Evolutionary conservation across 2,329 filamentous ascomycete species (phyloP).

Genomic region (Fusarium irregulare): DNA sequence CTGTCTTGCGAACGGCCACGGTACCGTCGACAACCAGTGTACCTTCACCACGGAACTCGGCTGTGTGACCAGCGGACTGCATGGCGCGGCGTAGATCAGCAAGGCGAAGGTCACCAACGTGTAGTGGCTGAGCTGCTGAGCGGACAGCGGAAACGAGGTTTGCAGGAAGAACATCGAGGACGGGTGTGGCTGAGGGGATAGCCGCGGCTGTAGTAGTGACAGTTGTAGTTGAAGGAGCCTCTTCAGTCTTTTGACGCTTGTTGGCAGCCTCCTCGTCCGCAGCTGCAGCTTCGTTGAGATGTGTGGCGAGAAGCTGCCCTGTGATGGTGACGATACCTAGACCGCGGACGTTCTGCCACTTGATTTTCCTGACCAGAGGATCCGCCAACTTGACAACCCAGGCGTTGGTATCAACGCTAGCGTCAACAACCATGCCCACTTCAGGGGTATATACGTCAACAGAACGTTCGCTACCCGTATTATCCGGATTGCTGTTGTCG

Average conservation of each 20-base stretch:
- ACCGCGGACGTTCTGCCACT: conserved; percentile 94
- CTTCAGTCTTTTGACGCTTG: conserved; percentile 63
- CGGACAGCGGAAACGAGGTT: conserved; percentile 77
- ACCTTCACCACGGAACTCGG: conserved; percentile 94
- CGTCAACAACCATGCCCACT: conserved; percentile 81
- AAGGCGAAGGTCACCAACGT: conserved; percentile 91
- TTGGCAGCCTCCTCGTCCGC: conserved; percentile 60
- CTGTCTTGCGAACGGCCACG: conserved; percentile 89
- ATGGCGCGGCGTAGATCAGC: conserved; percentile 89
- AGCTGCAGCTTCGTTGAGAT: conserved; percentile 52
- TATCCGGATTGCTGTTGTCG: conserved; percentile 10
- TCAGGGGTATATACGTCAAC: conserved; percentile 85
- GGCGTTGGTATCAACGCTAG: conserved; percentile 96
- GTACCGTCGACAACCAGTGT: conserved; percentile 88
- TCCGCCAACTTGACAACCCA: conserved; percentile 95
- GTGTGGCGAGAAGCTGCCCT: conserved; percentile 67
- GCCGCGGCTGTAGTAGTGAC: conserved; percentile 38
- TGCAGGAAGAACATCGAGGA: conserved; percentile 65
- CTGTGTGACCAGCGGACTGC: conserved; percentile 82
- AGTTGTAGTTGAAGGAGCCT: conserved; percentile 41
- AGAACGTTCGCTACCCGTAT: conserved; percentile 57
- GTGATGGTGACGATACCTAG: conserved; percentile 94
- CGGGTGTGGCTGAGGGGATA: conserved; percentile 55
- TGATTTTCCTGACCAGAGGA: conserved; percentile 83
- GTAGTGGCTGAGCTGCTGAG: conserved; percentile 85